Percentiles rank a stretch among this genome's conserved stretches.
phyloP scores from a whole-genome alignment of 805 yeast genomes.

The Spathaspora passalidarum region DNA sequence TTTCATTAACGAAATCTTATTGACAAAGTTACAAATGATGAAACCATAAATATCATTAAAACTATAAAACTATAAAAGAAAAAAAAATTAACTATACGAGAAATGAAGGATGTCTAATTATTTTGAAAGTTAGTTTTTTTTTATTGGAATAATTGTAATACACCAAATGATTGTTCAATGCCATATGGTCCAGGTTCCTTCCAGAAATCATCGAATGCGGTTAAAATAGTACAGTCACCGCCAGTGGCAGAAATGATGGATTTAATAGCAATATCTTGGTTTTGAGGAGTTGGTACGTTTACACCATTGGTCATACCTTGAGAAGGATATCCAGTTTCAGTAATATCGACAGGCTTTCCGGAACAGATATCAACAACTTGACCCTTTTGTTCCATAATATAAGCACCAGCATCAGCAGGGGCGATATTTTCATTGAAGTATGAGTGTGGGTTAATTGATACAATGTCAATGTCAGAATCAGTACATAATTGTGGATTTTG shows the following conservation, averaged over 20 bases:
- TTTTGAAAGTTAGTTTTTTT: neutral
- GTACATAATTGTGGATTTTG: constrained; percentile 67
- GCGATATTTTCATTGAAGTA: constrained; percentile 65
- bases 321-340: constrained; percentile 91
- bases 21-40: too few species aligned
- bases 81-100: neutral
- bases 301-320: constrained; percentile 68
- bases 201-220: constrained; percentile 87
- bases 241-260: constrained; percentile 58
- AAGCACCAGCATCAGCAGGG: constrained; percentile 70
- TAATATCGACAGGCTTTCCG: constrained; percentile 52
- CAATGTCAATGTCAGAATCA: constrained; percentile 68
- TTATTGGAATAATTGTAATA: constrained; percentile 35
- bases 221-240: constrained; percentile 64
- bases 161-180: constrained; percentile 86
- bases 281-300: constrained; percentile 66
- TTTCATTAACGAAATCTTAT: too few species aligned
- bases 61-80: too few species aligned
- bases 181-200: constrained; percentile 79
- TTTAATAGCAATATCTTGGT: constrained; percentile 69
- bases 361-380: constrained; percentile 57
- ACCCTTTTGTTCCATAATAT: constrained; percentile 59
- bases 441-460: constrained; percentile 84
- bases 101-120: neutral
- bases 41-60: too few species aligned